phyloP scores from a whole-genome alignment of 2,329 filamentous ascomycete genomes.

The Fusarium lyarnte region DNA sequence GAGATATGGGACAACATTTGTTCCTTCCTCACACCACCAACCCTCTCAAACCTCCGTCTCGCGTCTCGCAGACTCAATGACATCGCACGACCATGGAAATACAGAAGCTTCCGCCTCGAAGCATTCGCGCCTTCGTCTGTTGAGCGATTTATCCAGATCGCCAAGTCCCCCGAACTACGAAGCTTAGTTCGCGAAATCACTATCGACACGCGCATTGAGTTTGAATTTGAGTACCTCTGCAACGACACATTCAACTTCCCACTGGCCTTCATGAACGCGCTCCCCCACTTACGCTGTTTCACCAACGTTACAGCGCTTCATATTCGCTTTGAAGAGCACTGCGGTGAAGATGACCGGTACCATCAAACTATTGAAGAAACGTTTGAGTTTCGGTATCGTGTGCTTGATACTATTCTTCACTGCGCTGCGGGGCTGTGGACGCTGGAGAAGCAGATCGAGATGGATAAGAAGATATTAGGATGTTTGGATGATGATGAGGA shows the following conservation, averaged over 20 bases:
- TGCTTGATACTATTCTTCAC: slow-evolving; percentile 28
- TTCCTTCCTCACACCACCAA: background rate
- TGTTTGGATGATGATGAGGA: accelerated
- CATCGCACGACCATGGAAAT: background rate
- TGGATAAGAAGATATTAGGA: no score
- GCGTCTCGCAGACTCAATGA: background rate
- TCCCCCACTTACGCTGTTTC: background rate
- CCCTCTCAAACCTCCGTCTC: slow-evolving; percentile 3
- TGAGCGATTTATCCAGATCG: slow-evolving; percentile 12
- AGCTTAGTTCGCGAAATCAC: slow-evolving; percentile 20
- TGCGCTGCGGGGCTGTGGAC: slow-evolving; percentile 31
- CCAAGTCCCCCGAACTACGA: background rate
- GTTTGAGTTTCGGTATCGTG: background rate
- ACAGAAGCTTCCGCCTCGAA: slow-evolving; percentile 2
- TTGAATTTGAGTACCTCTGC: background rate
- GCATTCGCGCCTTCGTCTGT: background rate
- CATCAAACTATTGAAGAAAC: background rate
- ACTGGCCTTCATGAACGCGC: background rate
- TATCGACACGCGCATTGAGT: slow-evolving; percentile 23
- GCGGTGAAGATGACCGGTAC: background rate
- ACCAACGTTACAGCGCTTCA: background rate
- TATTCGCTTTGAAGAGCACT: slow-evolving; percentile 16
- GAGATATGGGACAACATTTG: slow-evolving; percentile 27
- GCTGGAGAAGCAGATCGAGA: background rate
- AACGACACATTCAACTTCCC: background rate